Evolutionary conservation across 2,329 filamentous ascomycete genomes (phyloP).

Genomic region (Aureobasidium sp.): DNA sequence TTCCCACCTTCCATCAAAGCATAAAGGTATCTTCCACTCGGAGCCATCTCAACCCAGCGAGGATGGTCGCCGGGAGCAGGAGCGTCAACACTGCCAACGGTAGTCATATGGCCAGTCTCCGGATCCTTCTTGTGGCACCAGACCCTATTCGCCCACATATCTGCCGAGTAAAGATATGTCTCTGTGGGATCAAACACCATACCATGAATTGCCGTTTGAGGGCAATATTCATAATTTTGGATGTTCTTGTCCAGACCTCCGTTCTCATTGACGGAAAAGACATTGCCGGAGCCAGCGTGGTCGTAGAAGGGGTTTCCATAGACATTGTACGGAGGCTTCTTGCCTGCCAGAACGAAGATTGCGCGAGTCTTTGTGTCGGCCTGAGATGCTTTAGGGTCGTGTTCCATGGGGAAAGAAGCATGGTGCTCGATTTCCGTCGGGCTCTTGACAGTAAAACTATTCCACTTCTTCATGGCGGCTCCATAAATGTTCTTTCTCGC

Average conservation of each 20-base stretch:
- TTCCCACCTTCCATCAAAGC: constrained; percentile 88
- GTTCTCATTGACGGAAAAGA: constrained; percentile 55
- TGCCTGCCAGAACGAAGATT: constrained; percentile 78
- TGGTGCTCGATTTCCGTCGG: constrained; percentile 71
- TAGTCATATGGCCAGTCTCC: constrained; percentile 54
- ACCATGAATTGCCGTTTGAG: constrained; percentile 67
- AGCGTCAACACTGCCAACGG: constrained; percentile 67
- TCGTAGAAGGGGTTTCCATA: constrained; percentile 91
- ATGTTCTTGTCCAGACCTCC: constrained; percentile 58
- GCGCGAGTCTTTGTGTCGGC: constrained; percentile 73
- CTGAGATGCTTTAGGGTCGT: constrained; percentile 62
- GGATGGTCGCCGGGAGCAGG: constrained; percentile 69
- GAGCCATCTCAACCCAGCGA: constrained; percentile 81
- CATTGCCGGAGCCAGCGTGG: constrained; percentile 72
- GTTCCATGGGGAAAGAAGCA: constrained; percentile 66
- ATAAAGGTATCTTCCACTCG: constrained; percentile 71
- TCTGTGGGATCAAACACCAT: constrained; percentile 73
- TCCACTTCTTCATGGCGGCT: constrained; percentile 90
- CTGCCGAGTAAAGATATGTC: constrained; percentile 70
- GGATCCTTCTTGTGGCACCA: constrained; percentile 74
- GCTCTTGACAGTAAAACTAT: constrained; percentile 68
- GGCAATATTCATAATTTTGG: constrained; percentile 67
- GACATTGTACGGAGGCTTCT: constrained; percentile 69
- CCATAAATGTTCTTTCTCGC: constrained; percentile 79
- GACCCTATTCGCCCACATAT: constrained; percentile 70